phyloP scores from a whole-genome alignment of 306 rosid species.

The Quercus gilva region DNA sequence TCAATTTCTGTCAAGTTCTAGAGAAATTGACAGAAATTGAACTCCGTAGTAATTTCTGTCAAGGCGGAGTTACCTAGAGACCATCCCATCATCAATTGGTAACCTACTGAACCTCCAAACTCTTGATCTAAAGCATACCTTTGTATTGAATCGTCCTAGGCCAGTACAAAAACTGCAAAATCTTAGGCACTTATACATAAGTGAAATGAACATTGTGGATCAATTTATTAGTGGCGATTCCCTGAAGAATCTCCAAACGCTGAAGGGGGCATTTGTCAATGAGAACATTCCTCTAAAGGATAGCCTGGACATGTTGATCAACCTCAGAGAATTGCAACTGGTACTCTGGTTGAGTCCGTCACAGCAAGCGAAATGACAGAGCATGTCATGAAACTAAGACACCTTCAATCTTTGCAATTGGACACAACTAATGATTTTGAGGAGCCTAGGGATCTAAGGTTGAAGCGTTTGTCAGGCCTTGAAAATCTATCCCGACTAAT shows the following conservation, averaged over 20 bases:
- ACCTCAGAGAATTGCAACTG: slow-evolving; percentile 11
- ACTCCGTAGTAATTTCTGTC: too few species aligned
- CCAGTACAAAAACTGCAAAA: slow-evolving; percentile 20
- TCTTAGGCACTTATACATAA: slow-evolving; percentile 9
- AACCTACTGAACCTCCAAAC: slow-evolving; percentile 6
- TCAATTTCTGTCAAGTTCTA: too few species aligned
- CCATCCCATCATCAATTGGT: slow-evolving; percentile 11
- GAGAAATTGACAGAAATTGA: too few species aligned
- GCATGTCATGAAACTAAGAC: not conserved
- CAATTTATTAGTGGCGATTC: not conserved
- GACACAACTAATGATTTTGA: not conserved
- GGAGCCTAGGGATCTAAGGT: not conserved
- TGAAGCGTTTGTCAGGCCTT: not conserved
- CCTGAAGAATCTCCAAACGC: slow-evolving; percentile 7
- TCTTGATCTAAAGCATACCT: slow-evolving; percentile 24
- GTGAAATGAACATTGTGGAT: too few species aligned
- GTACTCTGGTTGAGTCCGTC: not conserved
- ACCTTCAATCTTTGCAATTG: slow-evolving; percentile 12
- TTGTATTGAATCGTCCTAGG: not conserved
- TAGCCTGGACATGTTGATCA: not conserved
- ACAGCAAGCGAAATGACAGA: slow-evolving; percentile 14
- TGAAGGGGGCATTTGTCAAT: not conserved
- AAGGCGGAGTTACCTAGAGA: slow-evolving; percentile 14
- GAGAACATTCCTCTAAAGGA: not conserved
- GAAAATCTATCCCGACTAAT: not conserved